Conservation (phyloP, 2,329 filamentous ascomycete species). For the Pestalotiopsis sp. region DNA sequence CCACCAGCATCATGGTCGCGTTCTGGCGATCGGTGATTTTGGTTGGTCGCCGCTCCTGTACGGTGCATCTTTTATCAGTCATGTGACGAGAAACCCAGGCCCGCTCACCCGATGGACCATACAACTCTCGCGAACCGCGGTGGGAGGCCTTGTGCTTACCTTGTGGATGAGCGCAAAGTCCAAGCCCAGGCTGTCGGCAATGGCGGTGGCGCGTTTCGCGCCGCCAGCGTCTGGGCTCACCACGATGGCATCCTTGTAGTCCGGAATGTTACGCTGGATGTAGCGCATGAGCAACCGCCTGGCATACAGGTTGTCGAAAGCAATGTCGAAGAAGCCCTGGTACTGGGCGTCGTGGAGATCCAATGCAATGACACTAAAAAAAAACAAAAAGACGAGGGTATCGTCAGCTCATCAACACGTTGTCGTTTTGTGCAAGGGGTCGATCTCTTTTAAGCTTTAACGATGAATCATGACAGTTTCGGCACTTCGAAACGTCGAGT, state of each 20-base stretch:
- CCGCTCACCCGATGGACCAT: neutral
- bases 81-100: neutral
- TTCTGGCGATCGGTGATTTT: conserved; percentile 88
- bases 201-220: conserved; percentile 92
- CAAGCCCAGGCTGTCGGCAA: conserved; percentile 90
- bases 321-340: conserved; percentile 98
- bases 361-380: conserved; percentile 79
- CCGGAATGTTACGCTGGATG: conserved; percentile 79
- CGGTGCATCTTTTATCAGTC: conserved; percentile 22
- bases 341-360: conserved; percentile 96
- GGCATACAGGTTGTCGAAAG: conserved; percentile 95
- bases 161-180: conserved; percentile 99
- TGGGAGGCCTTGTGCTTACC: conserved; percentile 51
- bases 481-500: neutral
- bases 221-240: conserved; percentile 96
- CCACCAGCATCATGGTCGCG: conserved; percentile 93
- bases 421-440: neutral
- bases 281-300: conserved; percentile 72
- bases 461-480: neutral
- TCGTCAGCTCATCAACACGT: neutral
- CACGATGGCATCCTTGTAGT: conserved; percentile 84
- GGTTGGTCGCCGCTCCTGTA: conserved; percentile 82
- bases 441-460: neutral
- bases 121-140: conserved; percentile 22
- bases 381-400: neutral